A percentile compares a stretch with the other conserved stretches of the same genome.
Conservation (phyloP, 495 filamentous ascomycete species). For the Collariella sp. region DNA sequence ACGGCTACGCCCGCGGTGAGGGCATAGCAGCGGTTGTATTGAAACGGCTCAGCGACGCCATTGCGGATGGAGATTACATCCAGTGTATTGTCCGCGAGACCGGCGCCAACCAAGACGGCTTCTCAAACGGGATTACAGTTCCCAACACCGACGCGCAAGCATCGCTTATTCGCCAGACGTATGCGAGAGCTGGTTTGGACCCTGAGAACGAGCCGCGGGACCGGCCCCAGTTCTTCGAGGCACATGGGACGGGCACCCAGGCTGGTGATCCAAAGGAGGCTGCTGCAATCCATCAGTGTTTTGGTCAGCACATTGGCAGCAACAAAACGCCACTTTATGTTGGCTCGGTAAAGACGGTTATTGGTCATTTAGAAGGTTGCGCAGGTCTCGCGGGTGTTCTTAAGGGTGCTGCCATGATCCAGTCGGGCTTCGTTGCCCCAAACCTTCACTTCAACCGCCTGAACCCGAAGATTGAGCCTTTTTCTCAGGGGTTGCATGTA, state of each 20-base stretch:
- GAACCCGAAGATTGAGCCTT: slow-evolving; percentile 31
- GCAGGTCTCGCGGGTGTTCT: slow-evolving; percentile 46
- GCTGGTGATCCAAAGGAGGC: slow-evolving; percentile 41
- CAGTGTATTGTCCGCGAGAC: slow-evolving; percentile 44
- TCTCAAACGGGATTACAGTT: slow-evolving; percentile 39
- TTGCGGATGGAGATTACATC: slow-evolving; percentile 43
- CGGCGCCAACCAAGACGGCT: slow-evolving; percentile 5
- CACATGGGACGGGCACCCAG: slow-evolving; percentile 41
- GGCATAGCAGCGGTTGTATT: slow-evolving; percentile 33
- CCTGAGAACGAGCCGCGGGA: slow-evolving; percentile 26
- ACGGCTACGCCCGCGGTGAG: slow-evolving; percentile 34
- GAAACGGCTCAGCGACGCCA: slow-evolving; percentile 44
- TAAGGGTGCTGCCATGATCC: slow-evolving; percentile 46
- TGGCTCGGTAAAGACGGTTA: slow-evolving; percentile 48
- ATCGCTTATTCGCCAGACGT: slow-evolving; percentile 10
- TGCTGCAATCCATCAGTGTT: slow-evolving; percentile 18
- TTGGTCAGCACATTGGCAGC: slow-evolving; percentile 36
- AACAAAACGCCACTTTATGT: slow-evolving; percentile 28
- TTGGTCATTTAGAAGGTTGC: slow-evolving; percentile 48
- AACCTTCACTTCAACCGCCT: slow-evolving; percentile 39
- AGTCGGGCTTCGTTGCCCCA: slow-evolving; percentile 37
- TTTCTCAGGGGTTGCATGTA: background rate
- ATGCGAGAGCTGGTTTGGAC: slow-evolving; percentile 18
- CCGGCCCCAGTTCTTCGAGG: slow-evolving; percentile 35
- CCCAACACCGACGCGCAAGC: slow-evolving; percentile 37